Evolutionary conservation across 305 asterid genomes (phyloP).

Genomic region (Fraxinus sp.): DNA sequence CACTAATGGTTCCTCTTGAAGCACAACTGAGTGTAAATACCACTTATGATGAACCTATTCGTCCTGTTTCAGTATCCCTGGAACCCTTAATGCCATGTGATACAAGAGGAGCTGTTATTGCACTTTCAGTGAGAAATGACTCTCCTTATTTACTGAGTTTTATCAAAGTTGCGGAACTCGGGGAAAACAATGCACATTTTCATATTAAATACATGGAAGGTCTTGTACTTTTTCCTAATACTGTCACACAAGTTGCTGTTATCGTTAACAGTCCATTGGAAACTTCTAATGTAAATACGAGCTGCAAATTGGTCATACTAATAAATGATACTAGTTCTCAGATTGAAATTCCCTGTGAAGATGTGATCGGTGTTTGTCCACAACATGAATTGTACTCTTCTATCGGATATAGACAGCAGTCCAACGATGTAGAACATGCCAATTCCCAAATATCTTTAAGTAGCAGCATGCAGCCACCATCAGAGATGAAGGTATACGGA

Average conservation of each 20-base stretch:
- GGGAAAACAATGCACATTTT: slow-evolving; percentile 40
- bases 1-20: slow-evolving; percentile 60
- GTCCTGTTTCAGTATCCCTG: slow-evolving; percentile 34
- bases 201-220: slow-evolving; percentile 57
- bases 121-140: slow-evolving; percentile 58
- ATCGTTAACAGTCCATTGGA: slow-evolving; percentile 35
- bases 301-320: slow-evolving; percentile 52
- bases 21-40: slow-evolving; percentile 37
- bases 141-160: slow-evolving; percentile 48
- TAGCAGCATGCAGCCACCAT: slow-evolving; percentile 30
- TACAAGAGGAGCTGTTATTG: slow-evolving; percentile 37
- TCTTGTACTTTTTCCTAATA: slow-evolving; percentile 64
- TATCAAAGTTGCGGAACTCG: slow-evolving; percentile 47
- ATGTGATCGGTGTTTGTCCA: slow-evolving; percentile 47
- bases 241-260: slow-evolving; percentile 69
- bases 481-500: slow-evolving; percentile 51
- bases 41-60: slow-evolving; percentile 30
- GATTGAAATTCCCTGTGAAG: slow-evolving; percentile 64
- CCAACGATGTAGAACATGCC: slow-evolving; percentile 31
- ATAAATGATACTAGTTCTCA: slow-evolving; percentile 61
- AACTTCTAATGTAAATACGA: slow-evolving; percentile 36
- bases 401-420: slow-evolving; percentile 34
- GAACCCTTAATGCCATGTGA: slow-evolving; percentile 45
- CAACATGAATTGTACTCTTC: slow-evolving; percentile 37
- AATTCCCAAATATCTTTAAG: slow-evolving; percentile 29